Percentiles rank a stretch among this genome's conserved stretches.
Evolutionary conservation across 345 rosid genomes (phyloP).

Genomic region (Citrus unshiu): DNA sequence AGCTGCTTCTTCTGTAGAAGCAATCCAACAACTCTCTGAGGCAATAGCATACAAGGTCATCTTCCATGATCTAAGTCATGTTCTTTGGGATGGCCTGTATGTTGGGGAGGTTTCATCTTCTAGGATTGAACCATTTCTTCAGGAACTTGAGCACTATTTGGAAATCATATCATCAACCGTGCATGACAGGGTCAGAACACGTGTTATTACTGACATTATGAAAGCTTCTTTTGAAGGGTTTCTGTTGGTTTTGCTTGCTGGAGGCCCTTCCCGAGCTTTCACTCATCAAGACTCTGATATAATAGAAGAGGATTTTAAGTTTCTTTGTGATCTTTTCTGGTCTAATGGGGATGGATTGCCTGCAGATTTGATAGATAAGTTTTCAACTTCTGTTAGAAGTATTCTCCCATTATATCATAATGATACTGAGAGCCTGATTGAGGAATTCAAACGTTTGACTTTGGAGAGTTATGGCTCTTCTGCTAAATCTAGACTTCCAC

Average conservation of each 20-base stretch:
- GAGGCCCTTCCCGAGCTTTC: slow-evolving; percentile 87
- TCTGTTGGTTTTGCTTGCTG: slow-evolving; percentile 81
- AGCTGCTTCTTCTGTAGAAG: slow-evolving; percentile 66
- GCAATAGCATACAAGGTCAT: slow-evolving; percentile 73
- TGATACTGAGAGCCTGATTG: slow-evolving; percentile 62
- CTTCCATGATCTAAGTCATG: slow-evolving; percentile 76
- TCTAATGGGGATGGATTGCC: slow-evolving; percentile 94
- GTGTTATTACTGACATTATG: slow-evolving; percentile 80
- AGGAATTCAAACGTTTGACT: slow-evolving; percentile 43
- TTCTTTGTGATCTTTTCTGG: slow-evolving; percentile 79
- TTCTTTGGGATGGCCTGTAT: slow-evolving; percentile 79
- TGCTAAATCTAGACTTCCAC: slow-evolving; percentile 68
- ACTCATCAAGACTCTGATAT: slow-evolving; percentile 53
- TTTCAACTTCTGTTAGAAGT: slow-evolving; percentile 50
- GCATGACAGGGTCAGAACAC: slow-evolving; percentile 84
- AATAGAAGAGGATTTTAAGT: slow-evolving; percentile 80
- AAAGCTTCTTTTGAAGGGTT: slow-evolving; percentile 95
- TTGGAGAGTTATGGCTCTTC: slow-evolving; percentile 61
- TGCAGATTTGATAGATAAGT: slow-evolving; percentile 69
- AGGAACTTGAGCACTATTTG: slow-evolving; percentile 73
- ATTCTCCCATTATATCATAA: slow-evolving; percentile 67
- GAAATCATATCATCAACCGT: slow-evolving; percentile 64
- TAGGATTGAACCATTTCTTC: slow-evolving; percentile 76
- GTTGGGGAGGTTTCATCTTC: slow-evolving; percentile 72
- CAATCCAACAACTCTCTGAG: slow-evolving; percentile 74